These are phyloP conservation scores for Pseudogymnoascus sp. DNA, from an alignment of 2,329 filamentous ascomycete genomes.

Conservation along the genomic window DNA sequence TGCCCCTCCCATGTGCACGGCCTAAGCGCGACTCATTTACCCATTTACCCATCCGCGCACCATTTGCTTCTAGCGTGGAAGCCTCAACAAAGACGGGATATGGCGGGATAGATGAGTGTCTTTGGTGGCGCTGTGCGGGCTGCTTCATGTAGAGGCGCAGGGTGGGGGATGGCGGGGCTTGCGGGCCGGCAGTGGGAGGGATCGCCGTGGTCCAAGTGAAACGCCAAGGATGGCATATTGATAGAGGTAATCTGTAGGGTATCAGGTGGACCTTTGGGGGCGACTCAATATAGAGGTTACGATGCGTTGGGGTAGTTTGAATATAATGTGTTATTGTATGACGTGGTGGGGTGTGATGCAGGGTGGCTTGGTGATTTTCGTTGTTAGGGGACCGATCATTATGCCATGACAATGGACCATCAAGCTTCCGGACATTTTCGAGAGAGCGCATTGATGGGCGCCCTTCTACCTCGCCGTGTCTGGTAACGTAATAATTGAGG, in stretches of 20 bases:
- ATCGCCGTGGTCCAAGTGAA: background rate
- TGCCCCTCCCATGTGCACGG: slow-evolving; percentile 1
- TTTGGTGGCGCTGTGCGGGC: background rate
- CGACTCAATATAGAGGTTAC: background rate
- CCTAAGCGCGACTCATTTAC: background rate
- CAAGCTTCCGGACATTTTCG: background rate
- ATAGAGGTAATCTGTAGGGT: slow-evolving; percentile 1
- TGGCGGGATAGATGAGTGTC: background rate
- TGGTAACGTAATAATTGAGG: background rate
- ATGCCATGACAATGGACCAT: background rate
- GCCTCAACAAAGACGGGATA: background rate
- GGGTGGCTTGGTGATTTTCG: background rate
- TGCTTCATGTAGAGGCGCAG: slow-evolving; percentile 3
- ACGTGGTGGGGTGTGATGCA: background rate
- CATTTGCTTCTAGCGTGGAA: background rate
- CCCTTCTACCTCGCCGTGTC: background rate
- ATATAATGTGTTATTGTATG: background rate
- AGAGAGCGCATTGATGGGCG: background rate
- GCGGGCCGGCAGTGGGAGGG: slow-evolving; percentile 1
- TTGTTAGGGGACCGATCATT: background rate
- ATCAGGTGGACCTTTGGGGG: slow-evolving; percentile 3
- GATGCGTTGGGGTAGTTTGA: background rate
- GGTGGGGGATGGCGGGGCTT: background rate
- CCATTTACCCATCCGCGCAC: slow-evolving; percentile 3
- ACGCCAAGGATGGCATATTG: slow-evolving; percentile 4